phyloP scores from a whole-genome alignment of 176 grass and related monocot species.

The Oryza punctata region DNA sequence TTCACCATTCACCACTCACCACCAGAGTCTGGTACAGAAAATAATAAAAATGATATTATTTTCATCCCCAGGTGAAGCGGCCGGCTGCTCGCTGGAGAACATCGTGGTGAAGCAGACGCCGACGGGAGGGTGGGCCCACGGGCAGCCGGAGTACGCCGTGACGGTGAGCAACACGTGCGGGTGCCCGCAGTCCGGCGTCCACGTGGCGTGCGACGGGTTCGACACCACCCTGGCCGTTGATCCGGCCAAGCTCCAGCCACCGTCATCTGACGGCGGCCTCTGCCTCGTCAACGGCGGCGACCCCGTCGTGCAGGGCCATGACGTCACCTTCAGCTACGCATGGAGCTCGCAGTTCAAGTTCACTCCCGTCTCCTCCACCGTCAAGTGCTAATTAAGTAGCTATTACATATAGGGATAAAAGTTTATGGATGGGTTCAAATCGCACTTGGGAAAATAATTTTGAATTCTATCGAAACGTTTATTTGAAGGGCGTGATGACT shows the following conservation, averaged over 20 bases:
- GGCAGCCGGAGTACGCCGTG: neutral
- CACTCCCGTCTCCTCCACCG: neutral
- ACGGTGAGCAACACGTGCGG: neutral
- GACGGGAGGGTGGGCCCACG: neutral
- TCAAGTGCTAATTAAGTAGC: neutral
- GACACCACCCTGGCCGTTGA: neutral
- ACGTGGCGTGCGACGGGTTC: constrained; percentile 9
- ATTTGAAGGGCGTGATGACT: no score
- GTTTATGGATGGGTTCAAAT: no score
- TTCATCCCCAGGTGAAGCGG: neutral
- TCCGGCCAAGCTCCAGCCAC: neutral
- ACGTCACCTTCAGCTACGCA: constrained; percentile 1
- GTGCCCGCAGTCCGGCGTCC: neutral
- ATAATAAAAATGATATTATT: no score
- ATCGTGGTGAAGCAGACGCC: neutral
- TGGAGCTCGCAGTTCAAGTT: neutral
- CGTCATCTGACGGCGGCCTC: neutral
- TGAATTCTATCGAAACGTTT: no score
- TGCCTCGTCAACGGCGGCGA: neutral
- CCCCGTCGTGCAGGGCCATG: neutral
- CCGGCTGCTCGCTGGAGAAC: neutral
- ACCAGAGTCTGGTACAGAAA: no score
- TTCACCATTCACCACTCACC: no score
- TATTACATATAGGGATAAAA: no score
- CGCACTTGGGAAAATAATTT: no score